A percentile compares a stretch with the other conserved stretches of the same genome.
phyloP scores from a whole-genome alignment of 2,329 filamentous ascomycete genomes.

The Pseudofabraea citricarpa region DNA sequence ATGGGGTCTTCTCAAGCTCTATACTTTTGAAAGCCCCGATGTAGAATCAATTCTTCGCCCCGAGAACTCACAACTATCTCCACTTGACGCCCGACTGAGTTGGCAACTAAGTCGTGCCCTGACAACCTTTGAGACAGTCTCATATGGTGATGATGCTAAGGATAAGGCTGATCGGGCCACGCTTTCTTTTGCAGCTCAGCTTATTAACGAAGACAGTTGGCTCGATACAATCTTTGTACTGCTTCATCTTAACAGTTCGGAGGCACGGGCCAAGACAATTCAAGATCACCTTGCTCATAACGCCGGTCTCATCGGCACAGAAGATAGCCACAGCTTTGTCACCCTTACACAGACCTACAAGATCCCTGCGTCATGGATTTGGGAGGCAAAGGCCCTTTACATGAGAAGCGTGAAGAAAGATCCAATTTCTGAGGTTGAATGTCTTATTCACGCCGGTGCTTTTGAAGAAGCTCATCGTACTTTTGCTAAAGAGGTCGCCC shows the following conservation, averaged over 20 bases:
- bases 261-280: slow-evolving; percentile 60
- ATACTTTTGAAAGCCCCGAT: slow-evolving; percentile 55
- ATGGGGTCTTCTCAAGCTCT: slow-evolving; percentile 82
- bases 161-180: slow-evolving; percentile 63
- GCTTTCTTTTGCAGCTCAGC: slow-evolving; percentile 58
- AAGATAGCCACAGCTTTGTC: slow-evolving; percentile 50
- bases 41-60: slow-evolving; percentile 71
- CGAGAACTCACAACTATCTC: slow-evolving; percentile 70
- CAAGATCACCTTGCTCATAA: slow-evolving; percentile 72
- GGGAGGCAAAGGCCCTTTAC: slow-evolving; percentile 79
- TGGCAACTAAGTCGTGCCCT: slow-evolving; percentile 81
- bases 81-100: slow-evolving; percentile 68
- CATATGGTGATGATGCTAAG: slow-evolving; percentile 46
- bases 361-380: slow-evolving; percentile 76
- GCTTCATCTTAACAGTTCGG: slow-evolving; percentile 63
- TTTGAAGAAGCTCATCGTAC: slow-evolving; percentile 80
- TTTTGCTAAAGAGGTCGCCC: slow-evolving; percentile 76
- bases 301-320: slow-evolving; percentile 59
- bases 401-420: slow-evolving; percentile 71
- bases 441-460: slow-evolving; percentile 71
- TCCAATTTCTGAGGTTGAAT: slow-evolving; percentile 67
- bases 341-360: slow-evolving; percentile 60
- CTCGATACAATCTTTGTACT: slow-evolving; percentile 72
- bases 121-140: slow-evolving; percentile 41
- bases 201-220: slow-evolving; percentile 62